Conservation (phyloP, 345 rosid species). For the Eucalyptus lansdowneana region DNA sequence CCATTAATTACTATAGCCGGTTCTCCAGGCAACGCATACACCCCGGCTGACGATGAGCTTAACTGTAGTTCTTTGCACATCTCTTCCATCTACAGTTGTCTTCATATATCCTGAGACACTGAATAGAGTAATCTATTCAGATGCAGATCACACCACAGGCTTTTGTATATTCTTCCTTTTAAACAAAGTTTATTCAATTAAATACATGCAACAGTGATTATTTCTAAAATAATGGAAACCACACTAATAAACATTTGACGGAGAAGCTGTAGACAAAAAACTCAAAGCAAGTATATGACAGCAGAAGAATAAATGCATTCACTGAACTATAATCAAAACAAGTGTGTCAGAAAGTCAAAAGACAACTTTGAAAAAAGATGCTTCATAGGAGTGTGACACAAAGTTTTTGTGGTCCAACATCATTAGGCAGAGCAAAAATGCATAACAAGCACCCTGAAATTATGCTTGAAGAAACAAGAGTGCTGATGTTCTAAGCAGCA, state of each 20-base stretch:
- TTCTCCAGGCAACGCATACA: constrained; percentile 58
- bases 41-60: constrained; percentile 4
- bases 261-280: not conserved
- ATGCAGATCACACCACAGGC: not conserved
- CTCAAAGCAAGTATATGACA: not conserved
- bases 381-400: not conserved
- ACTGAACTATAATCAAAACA: not conserved
- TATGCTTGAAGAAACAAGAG: not conserved
- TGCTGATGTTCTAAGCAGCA: not conserved
- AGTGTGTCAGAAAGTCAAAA: not conserved
- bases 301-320: not conserved
- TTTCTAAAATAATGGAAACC: not conserved
- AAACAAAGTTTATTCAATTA: not conserved
- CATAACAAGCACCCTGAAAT: not conserved
- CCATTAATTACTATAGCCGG: constrained; percentile 77
- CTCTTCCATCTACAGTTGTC: not conserved
- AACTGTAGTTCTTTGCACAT: constrained; percentile 1
- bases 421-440: not conserved
- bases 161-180: not conserved
- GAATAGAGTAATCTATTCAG: not conserved
- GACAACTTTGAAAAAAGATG: not conserved
- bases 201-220: not conserved
- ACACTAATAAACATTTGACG: not conserved
- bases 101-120: not conserved
- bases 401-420: not conserved